These are phyloP conservation scores for Fusarium humuli DNA, from an alignment of 2,329 filamentous ascomycete species.

Conservation along the genomic window DNA sequence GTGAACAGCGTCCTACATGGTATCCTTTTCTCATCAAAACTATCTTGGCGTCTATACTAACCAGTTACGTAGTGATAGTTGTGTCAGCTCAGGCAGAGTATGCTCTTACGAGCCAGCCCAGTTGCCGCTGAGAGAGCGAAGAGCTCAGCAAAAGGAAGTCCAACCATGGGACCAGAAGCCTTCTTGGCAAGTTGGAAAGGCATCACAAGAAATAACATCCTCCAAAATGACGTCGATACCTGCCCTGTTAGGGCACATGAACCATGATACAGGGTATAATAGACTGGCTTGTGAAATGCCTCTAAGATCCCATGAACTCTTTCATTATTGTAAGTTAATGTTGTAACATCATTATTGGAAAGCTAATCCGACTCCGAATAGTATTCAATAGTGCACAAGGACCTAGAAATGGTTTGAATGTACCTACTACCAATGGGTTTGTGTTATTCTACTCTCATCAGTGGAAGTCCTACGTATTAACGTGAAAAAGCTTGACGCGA, in stretches of 20 bases:
- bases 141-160: constrained; percentile 16
- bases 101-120: constrained; percentile 1
- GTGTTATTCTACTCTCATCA: not conserved
- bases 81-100: constrained; percentile 3
- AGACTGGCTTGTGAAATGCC: constrained; percentile 15
- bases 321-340: constrained; percentile 13
- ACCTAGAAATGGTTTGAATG: not conserved
- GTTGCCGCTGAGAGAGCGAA: constrained; percentile 8
- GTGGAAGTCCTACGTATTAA: not conserved
- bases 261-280: constrained; percentile 5
- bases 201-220: not conserved
- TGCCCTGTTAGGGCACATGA: not conserved
- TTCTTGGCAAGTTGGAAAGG: constrained; percentile 6
- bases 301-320: constrained; percentile 18
- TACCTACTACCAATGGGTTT: not conserved
- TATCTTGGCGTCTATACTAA: too few species aligned
- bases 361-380: not conserved
- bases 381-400: constrained; percentile 1
- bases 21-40: not conserved
- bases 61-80: not conserved
- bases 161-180: constrained; percentile 20
- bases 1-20: constrained; percentile 22
- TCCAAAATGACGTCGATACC: not conserved
- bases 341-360: accelerated
- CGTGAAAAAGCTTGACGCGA: not conserved